Evolutionary conservation across 1,139 yeast genomes (phyloP).

Genomic region (Eremothecium sinecaudum): DNA sequence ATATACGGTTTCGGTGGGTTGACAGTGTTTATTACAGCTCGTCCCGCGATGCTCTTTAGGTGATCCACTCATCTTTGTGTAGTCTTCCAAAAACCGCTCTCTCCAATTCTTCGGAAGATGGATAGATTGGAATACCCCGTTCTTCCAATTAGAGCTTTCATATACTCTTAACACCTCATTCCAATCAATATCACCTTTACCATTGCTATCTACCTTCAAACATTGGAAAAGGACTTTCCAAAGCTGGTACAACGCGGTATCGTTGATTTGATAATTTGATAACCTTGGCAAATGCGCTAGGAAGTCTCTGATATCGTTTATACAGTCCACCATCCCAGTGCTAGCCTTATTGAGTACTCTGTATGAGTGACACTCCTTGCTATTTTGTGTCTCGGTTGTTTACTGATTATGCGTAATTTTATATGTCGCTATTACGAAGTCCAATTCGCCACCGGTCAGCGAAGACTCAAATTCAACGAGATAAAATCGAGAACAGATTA

Average conservation of each 20-base stretch:
- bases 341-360: too few species aligned
- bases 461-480: too few species aligned
- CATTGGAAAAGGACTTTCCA: slow-evolving; percentile 23
- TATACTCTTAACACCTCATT: slow-evolving; percentile 13
- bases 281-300: slow-evolving; percentile 20
- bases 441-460: too few species aligned
- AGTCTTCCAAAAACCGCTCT: slow-evolving; percentile 9
- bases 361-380: too few species aligned
- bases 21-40: slow-evolving; percentile 23
- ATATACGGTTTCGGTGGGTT: slow-evolving; percentile 25
- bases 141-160: slow-evolving; percentile 17
- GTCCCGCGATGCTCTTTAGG: slow-evolving; percentile 18
- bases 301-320: slow-evolving; percentile 16
- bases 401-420: too few species aligned
- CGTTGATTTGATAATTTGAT: slow-evolving; percentile 20
- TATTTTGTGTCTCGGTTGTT: too few species aligned
- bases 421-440: too few species aligned
- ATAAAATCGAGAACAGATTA: too few species aligned
- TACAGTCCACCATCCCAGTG: slow-evolving; percentile 8
- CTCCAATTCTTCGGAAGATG: slow-evolving; percentile 19
- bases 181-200: slow-evolving; percentile 19
- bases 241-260: slow-evolving; percentile 19
- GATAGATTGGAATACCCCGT: slow-evolving; percentile 14
- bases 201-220: slow-evolving; percentile 6
- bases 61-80: slow-evolving; percentile 2